Base-by-base conservation (phyloP, 106 monocot genomes). In the Posidonia australis region DNA sequence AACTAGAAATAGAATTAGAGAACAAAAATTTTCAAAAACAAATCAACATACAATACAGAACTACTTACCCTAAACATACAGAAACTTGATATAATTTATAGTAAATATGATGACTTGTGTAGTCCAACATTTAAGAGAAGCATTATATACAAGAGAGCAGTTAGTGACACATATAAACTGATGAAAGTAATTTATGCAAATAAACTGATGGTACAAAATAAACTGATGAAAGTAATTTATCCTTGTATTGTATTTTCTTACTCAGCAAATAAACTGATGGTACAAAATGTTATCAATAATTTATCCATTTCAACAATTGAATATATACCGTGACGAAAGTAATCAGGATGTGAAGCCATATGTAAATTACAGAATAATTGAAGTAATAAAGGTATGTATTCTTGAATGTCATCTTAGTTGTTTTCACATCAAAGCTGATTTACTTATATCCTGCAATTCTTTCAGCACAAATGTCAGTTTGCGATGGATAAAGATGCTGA, bases 231-330 rank as follows among this genome's bases (percentile, higher is more conserved):
- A n/a, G n/a, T n/a, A n/a, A n/a, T n/a, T n/a, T n/a, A 59, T 17
- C 42, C 43, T 44, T 12, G 45, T 25, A 69, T 18, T 60, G 36
- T 16, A 17, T 60, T 11, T 56, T 59, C 0, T 69, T 67, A 23
- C 47, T 53, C 87, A 98, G 96, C 96, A 51, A 90, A 98, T 70
- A 78, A 83, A 17, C 76, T 67, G 43, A 62, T 69, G 28, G 78
- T 98, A 53, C 96, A 98, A 79, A 85, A 76, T 74, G 90, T 98
- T 32, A 87, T 98, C 49, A 77, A 90, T 76, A 98, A 98, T 60
- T 74, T 98, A 60, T 54, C 48, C 68, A 98, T 98, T 74, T 90
- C 96, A 65, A 81, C 75, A 14, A 74, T 98, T 75, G 87, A 90
- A 74, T 87, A 90, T 60, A n/a, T n/a, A n/a, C n/a, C 87, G 87